A percentile compares a stretch with the other conserved stretches of the same genome.
Evolutionary conservation across 1,284 basidiomycete genomes (phyloP).

Genomic region (Cerrena zonata): DNA sequence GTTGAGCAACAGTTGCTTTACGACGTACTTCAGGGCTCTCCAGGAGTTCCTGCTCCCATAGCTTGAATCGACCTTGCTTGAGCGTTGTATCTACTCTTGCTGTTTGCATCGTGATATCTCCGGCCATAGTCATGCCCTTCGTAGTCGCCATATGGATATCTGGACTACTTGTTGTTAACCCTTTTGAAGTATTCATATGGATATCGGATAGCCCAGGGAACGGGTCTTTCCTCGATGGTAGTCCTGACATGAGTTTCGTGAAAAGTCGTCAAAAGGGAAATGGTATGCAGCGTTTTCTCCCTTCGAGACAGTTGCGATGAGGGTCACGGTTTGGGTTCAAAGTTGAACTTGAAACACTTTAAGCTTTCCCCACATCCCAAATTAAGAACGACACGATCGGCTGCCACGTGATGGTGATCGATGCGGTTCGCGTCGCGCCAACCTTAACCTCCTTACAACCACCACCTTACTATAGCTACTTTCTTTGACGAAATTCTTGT

Average conservation of each 20-base stretch:
- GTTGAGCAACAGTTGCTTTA: slow-evolving; percentile 91
- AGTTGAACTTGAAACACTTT: background rate
- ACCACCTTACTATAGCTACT: background rate
- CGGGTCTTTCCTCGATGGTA: slow-evolving; percentile 8
- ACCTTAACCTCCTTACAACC: background rate
- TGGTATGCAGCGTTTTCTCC: background rate
- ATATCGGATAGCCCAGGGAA: slow-evolving; percentile 38
- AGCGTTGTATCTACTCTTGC: slow-evolving; percentile 50
- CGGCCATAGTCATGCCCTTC: slow-evolving; percentile 41
- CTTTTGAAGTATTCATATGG: slow-evolving; percentile 69
- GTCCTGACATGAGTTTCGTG: slow-evolving; percentile 2
- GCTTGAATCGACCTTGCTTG: slow-evolving; percentile 51
- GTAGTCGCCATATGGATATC: slow-evolving; percentile 69
- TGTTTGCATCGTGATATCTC: slow-evolving; percentile 67
- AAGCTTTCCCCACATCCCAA: no score
- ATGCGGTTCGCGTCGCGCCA: background rate
- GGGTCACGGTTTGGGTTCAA: background rate
- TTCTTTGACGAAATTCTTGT: background rate
- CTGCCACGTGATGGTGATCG: background rate
- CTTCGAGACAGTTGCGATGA: background rate
- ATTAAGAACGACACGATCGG: background rate
- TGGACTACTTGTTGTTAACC: slow-evolving; percentile 36
- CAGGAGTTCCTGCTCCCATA: slow-evolving; percentile 82
- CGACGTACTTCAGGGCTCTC: slow-evolving; percentile 82
- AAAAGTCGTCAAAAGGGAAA: background rate